Conservation (phyloP, 768 basidiomycete species). For the Baorangia bicolor region DNA sequence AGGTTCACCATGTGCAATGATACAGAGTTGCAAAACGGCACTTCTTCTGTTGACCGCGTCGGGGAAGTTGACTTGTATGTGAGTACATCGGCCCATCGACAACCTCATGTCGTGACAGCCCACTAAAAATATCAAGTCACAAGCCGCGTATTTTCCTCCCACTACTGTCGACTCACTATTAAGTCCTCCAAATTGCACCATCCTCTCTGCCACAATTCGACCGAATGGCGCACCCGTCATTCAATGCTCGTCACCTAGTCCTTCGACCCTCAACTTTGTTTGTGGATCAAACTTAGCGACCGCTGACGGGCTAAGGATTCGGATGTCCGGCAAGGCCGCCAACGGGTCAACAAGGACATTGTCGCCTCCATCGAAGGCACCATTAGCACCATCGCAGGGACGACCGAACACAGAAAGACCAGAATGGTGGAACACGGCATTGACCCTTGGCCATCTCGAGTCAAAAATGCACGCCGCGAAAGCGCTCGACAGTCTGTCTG, state of each 20-base stretch:
- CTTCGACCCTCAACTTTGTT: slow-evolving; percentile 63
- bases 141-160: slow-evolving; percentile 62
- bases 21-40: slow-evolving; percentile 63
- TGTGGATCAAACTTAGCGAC: slow-evolving; percentile 78
- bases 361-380: slow-evolving; percentile 55
- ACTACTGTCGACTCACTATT: slow-evolving; percentile 62
- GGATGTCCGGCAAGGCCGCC: slow-evolving; percentile 77
- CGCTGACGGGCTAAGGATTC: slow-evolving; percentile 86
- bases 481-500: slow-evolving; percentile 75
- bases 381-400: slow-evolving; percentile 42
- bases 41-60: slow-evolving; percentile 72
- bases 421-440: slow-evolving; percentile 77
- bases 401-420: slow-evolving; percentile 51
- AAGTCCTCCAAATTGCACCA: slow-evolving; percentile 51
- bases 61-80: slow-evolving; percentile 80
- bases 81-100: slow-evolving; percentile 18
- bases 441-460: slow-evolving; percentile 90
- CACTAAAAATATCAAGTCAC: slow-evolving; percentile 75
- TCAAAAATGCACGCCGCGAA: slow-evolving; percentile 71
- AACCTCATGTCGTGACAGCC: slow-evolving; percentile 5
- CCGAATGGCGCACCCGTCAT: slow-evolving; percentile 81
- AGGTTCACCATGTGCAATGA: slow-evolving; percentile 64
- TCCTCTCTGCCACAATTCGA: slow-evolving; percentile 66
- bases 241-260: slow-evolving; percentile 73
- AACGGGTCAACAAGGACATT: slow-evolving; percentile 53